phyloP scores from a whole-genome alignment of 1,284 basidiomycete genomes.

The Fomitopsis schrenkii region DNA sequence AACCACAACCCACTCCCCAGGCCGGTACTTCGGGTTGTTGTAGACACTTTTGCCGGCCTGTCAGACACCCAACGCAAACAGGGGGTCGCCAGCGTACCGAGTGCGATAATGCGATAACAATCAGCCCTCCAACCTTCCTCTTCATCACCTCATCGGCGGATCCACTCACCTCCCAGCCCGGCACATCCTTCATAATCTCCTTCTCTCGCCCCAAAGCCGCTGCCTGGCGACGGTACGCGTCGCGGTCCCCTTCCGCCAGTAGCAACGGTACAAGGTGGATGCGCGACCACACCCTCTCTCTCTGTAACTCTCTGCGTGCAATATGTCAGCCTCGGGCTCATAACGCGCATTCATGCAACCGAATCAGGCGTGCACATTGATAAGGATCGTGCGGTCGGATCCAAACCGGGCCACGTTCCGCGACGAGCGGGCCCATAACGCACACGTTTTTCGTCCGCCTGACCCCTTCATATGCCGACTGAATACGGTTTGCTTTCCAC shows the following conservation, averaged over 20 bases:
- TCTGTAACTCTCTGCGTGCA: constrained; percentile 77
- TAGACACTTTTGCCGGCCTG: constrained; percentile 84
- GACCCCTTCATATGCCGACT: constrained; percentile 32
- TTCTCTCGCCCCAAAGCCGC: constrained; percentile 81
- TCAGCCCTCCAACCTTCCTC: constrained; percentile 15
- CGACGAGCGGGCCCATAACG: constrained; percentile 47
- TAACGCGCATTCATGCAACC: constrained; percentile 15
- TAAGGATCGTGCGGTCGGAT: constrained; percentile 63
- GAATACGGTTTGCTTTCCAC: constrained; percentile 28
- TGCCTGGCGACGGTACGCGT: constrained; percentile 78
- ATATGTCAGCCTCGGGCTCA: constrained; percentile 21
- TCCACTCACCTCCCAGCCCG: constrained; percentile 86
- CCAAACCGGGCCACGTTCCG: constrained; percentile 58
- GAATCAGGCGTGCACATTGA: constrained; percentile 29
- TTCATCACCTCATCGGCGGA: constrained; percentile 11
- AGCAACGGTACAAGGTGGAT: constrained; percentile 93
- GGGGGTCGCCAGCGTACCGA: constrained; percentile 1
- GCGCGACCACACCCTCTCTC: constrained; percentile 94
- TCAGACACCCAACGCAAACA: constrained; percentile 9
- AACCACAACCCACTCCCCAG: constrained; percentile 57
- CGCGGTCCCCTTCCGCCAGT: constrained; percentile 91
- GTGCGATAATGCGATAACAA: constrained; percentile 11
- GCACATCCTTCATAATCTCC: constrained; percentile 95
- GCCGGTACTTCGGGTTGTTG: constrained; percentile 78
- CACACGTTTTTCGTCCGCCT: constrained; percentile 64